phyloP scores from a whole-genome alignment of 2,329 filamentous ascomycete species.

The Pseudovirgaria hyperparasitica region DNA sequence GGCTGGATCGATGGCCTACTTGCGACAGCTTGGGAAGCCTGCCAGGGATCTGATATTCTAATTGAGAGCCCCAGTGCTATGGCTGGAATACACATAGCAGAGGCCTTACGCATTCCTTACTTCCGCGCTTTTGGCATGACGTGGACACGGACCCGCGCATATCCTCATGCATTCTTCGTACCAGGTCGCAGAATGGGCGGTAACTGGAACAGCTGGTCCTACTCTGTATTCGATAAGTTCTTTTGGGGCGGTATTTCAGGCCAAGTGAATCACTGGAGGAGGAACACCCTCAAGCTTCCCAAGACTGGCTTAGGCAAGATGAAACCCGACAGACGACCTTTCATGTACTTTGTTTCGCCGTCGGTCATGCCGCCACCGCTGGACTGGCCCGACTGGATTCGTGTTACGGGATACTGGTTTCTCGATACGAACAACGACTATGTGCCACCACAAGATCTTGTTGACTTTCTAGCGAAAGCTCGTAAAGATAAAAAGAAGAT shows the following conservation, averaged over 20 bases:
- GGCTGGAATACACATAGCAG: conserved; percentile 95
- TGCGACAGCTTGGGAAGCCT: conserved; percentile 67
- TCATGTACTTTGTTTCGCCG: conserved; percentile 93
- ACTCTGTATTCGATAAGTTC: conserved; percentile 90
- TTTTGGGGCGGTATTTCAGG: conserved; percentile 91
- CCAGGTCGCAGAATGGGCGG: conserved; percentile 90
- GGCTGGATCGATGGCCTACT: conserved; percentile 91
- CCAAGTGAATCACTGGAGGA: conserved; percentile 89
- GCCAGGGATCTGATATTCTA: conserved; percentile 74
- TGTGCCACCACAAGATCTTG: conserved; percentile 62
- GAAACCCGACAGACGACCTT: conserved; percentile 95
- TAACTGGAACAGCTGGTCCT: conserved; percentile 87
- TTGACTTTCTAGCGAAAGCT: conserved; percentile 72
- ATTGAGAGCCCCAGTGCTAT: conserved; percentile 96
- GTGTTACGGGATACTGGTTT: conserved; percentile 97
- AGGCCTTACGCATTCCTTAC: conserved; percentile 84
- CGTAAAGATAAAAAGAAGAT: conserved; percentile 74
- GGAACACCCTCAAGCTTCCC: conserved; percentile 62
- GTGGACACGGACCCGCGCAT: conserved; percentile 90
- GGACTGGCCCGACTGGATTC: conserved; percentile 96
- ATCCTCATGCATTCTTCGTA: conserved; percentile 92
- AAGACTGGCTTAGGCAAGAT: conserved; percentile 79
- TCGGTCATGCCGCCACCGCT: conserved; percentile 87
- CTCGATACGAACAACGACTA: conserved; percentile 61
- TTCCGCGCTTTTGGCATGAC: conserved; percentile 98